These are phyloP conservation scores for Angomonas deanei DNA, from an alignment of 208 protist species.

Conservation along the genomic window DNA sequence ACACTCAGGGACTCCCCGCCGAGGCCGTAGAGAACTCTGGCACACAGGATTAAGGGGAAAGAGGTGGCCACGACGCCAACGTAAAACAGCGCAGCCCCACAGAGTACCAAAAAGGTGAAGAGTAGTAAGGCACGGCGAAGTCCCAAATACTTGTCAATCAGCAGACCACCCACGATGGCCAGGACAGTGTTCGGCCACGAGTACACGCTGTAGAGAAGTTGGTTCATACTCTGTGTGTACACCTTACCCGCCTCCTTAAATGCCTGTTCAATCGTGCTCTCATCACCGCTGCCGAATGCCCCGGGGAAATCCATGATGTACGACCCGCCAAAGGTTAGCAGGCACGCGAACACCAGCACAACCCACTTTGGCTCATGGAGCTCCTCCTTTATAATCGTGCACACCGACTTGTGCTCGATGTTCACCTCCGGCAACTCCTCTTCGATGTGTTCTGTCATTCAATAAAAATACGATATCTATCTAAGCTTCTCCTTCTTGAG, in stretches of 20 bases:
- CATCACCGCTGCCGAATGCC: conserved; percentile 58
- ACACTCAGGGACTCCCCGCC: conserved; percentile 88
- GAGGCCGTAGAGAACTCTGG: conserved; percentile 85
- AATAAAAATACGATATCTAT: not conserved
- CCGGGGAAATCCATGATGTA: conserved; percentile 83
- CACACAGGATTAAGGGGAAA: conserved; percentile 71
- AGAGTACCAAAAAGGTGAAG: conserved; percentile 64
- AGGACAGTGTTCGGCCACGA: conserved; percentile 91
- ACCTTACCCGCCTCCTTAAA: conserved; percentile 37
- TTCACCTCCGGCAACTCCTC: not conserved
- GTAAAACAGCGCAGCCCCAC: conserved; percentile 69
- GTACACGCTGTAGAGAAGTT: conserved; percentile 89
- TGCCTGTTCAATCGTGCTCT: conserved; percentile 49
- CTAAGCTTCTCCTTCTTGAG: no score
- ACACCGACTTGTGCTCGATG: not conserved
- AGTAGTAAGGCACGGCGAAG: conserved; percentile 73
- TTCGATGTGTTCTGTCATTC: not conserved
- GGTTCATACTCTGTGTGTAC: conserved; percentile 86
- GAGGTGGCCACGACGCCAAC: conserved; percentile 42
- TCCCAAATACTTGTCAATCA: conserved; percentile 87
- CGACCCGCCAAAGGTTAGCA: conserved; percentile 81
- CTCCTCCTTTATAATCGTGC: conserved; percentile 16
- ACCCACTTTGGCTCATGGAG: conserved; percentile 68
- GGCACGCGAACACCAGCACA: conserved; percentile 70
- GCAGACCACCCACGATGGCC: conserved; percentile 72